Percentiles rank a stretch among this genome's conserved stretches.
Evolutionary conservation across 257 asterid genomes (phyloP).

Genomic region (Solanum peruvianum): DNA sequence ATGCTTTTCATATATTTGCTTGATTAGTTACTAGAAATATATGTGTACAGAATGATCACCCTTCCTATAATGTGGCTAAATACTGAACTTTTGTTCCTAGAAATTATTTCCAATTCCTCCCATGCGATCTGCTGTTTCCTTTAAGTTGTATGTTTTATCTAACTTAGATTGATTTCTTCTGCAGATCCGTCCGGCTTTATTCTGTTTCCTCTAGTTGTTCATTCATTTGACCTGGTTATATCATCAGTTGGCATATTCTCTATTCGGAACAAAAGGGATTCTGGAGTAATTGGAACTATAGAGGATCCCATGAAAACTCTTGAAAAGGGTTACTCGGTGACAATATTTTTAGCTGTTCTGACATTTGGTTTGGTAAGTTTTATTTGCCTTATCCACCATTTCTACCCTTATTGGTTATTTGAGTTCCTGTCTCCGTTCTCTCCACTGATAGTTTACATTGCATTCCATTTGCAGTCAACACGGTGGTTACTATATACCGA

Average conservation of each 20-base stretch:
- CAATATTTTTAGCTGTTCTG: conserved; percentile 76
- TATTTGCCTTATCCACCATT: conserved; percentile 1
- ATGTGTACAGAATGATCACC: neutral
- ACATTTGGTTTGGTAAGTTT: conserved; percentile 87
- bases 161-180: conserved; percentile 2
- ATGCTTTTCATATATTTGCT: neutral
- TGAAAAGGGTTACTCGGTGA: conserved; percentile 88
- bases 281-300: conserved; percentile 49
- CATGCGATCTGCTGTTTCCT: neutral
- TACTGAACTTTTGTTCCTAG: neutral
- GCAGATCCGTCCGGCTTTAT: conserved; percentile 99
- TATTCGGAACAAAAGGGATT: conserved; percentile 60
- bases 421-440: conserved; percentile 7
- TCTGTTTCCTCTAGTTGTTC: conserved; percentile 95
- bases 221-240: conserved; percentile 92
- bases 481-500: conserved; percentile 98
- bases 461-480: conserved; percentile 68
- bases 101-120: neutral
- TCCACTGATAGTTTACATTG: conserved; percentile 3
- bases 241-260: conserved; percentile 92
- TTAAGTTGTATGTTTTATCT: neutral
- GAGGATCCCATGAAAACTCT: conserved; percentile 98
- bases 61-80: neutral
- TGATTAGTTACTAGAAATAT: neutral
- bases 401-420: neutral